Evolutionary conservation across 331 rosid genomes (phyloP).

Genomic region (Quercus lobata): DNA sequence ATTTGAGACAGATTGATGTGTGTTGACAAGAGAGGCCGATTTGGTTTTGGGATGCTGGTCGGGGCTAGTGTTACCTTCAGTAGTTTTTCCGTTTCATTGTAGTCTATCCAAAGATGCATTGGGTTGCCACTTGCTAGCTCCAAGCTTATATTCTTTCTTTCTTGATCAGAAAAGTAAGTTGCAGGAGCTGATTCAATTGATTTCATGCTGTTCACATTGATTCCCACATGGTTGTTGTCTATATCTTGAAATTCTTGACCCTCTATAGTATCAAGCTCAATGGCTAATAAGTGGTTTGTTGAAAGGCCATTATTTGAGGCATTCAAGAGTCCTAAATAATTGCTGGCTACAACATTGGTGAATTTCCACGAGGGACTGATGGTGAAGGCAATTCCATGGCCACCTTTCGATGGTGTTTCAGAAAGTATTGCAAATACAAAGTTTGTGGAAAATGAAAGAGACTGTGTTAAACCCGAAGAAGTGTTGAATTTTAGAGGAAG

Average conservation of each 20-base stretch:
- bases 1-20: neutral
- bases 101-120: neutral
- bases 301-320: fast-evolving
- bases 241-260: neutral
- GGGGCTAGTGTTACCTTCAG: neutral
- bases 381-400: neutral
- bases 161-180: neutral
- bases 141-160: neutral
- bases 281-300: neutral
- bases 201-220: neutral
- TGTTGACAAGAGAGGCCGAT: neutral
- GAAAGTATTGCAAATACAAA: neutral
- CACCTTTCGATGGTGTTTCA: neutral
- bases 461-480: too few species aligned
- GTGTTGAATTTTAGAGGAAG: neutral
- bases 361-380: neutral
- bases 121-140: neutral
- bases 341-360: neutral
- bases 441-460: neutral
- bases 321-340: neutral
- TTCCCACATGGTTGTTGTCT: neutral
- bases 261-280: neutral
- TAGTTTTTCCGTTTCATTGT: neutral
- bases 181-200: neutral
- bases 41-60: neutral